Evolutionary conservation across 176 grass and related monocot genomes (phyloP).

Genomic region (Carex scoparia): DNA sequence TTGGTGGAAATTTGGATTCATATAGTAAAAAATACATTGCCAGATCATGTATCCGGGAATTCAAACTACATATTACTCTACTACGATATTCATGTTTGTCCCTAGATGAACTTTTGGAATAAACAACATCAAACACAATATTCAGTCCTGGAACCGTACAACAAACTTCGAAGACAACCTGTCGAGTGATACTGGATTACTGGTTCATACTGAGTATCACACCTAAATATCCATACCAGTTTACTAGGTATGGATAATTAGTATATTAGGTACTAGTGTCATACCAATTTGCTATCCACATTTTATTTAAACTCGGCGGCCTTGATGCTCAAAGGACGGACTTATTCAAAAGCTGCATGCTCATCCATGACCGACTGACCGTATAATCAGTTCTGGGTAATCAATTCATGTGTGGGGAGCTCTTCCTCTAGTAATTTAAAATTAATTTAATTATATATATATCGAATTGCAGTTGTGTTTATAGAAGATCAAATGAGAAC

Average conservation of each 20-base stretch:
- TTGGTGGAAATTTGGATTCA: too few relatives aligned
- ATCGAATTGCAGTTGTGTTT: slow-evolving; percentile 23
- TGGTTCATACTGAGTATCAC: background rate
- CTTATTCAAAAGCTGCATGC: background rate
- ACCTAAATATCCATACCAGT: background rate
- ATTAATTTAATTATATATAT: background rate
- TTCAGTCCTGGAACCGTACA: background rate
- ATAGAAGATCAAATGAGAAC: slow-evolving; percentile 27
- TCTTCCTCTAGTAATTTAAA: background rate
- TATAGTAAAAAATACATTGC: too few relatives aligned
- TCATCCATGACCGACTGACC: too few relatives aligned
- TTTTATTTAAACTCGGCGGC: background rate
- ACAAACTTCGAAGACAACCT: background rate
- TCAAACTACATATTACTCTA: too few relatives aligned
- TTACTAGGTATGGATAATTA: too few relatives aligned
- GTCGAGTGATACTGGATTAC: too few relatives aligned
- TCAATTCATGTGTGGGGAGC: background rate
- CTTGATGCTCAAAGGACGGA: background rate
- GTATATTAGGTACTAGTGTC: too few relatives aligned
- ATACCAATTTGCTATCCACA: background rate
- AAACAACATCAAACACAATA: background rate
- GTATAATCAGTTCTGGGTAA: too few relatives aligned
- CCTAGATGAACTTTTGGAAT: background rate
- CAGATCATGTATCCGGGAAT: too few relatives aligned
- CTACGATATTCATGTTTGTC: too few relatives aligned